A percentile compares a stretch with the other conserved stretches of the same genome.
These are phyloP conservation scores for Trichoderma simmonsii DNA, from an alignment of 2,329 filamentous ascomycete genomes.

Conservation along the genomic window DNA sequence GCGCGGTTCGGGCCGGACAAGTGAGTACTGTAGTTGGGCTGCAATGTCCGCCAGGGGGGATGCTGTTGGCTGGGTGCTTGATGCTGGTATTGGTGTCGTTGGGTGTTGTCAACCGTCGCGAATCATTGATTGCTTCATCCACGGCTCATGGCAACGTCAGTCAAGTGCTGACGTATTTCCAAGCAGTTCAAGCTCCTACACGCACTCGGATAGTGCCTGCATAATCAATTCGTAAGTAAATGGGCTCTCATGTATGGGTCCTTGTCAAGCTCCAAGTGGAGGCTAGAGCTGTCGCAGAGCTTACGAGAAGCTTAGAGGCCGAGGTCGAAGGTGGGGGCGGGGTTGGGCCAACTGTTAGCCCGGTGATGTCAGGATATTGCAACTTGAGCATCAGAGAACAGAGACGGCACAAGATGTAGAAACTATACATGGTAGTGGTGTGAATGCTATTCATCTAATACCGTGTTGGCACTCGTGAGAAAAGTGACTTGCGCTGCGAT, in stretches of 20 bases:
- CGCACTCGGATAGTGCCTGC: neutral
- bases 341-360: neutral
- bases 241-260: neutral
- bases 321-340: slow-evolving; percentile 5
- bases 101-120: neutral
- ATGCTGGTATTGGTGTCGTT: neutral
- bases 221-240: neutral
- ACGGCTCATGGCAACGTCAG: neutral
- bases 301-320: neutral
- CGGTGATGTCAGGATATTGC: slow-evolving; percentile 9
- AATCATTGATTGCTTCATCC: neutral
- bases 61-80: neutral
- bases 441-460: neutral
- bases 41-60: neutral
- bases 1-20: neutral
- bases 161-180: neutral
- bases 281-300: neutral
- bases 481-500: no score
- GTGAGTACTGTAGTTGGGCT: neutral
- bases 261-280: neutral
- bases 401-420: neutral
- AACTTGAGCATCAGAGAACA: neutral
- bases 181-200: neutral
- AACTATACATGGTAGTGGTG: neutral
- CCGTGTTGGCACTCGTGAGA: neutral